Evolutionary conservation across 768 basidiomycete species (phyloP), one percentile per base, ranked within the genome.

Genomic region (Lentinula sp.): DNA sequence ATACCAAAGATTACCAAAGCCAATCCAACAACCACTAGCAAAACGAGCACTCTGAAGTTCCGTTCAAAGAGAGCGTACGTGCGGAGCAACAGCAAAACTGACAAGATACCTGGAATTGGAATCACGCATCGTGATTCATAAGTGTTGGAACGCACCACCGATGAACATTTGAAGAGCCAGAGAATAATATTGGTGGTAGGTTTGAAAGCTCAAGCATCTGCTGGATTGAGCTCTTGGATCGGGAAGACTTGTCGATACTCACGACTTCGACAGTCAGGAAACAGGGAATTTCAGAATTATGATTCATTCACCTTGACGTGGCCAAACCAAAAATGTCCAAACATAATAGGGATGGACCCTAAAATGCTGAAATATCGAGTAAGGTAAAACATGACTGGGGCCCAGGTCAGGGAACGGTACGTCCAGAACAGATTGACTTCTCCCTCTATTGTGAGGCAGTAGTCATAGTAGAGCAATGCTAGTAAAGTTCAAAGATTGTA

Each of bases 401-500:
- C 66, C 68, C 69, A 68, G 36, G 68, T 68, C 4, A 63, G 65
- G 35, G n/a, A 62, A 16, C 57, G 42, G 60, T 65, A 49, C 15
- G 28, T 60, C 79, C 80, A 81, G 65, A 74, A 77, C 35, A 72
- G 66, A 56, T 69, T 67, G 9, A 77, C 61, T 60, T 81, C 80
- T 28, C 48, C 53, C 0, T 65, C 32, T 8, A 79, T 62, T 2
- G 79, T 81, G 43, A 80, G 67, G 23, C 71, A n/a, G 55, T 76
- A 79, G 66, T 81, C 79, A 51, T 79, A 77, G 33, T 61, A 53
- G 6, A 53, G 51, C 33, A 53, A 20, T 35, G 51, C 51, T 53
- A 23, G 33, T 18, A 53, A n/a, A 33, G 6, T 13, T 35, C 32
- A 53, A 13, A 33, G 10, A 18, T 4, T 15, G 35, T 13, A 53